Percentiles rank a stretch among this genome's conserved stretches.
phyloP scores from a whole-genome alignment of 2,329 filamentous ascomycete genomes.

The Bipolaris bicolor region DNA sequence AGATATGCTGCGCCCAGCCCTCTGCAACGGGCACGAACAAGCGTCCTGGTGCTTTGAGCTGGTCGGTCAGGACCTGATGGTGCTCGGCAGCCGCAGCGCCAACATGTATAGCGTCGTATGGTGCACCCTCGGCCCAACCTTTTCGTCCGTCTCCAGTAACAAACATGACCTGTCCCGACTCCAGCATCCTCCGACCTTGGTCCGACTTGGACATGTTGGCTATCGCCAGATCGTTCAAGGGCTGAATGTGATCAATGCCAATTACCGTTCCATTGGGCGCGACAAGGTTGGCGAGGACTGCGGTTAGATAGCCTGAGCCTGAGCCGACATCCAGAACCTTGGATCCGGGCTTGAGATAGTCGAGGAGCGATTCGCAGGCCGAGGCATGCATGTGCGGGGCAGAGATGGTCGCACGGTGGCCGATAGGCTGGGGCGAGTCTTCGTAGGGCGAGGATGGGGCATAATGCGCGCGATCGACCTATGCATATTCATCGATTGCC shows the following conservation, averaged over 20 bases:
- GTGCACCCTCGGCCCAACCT: conserved; percentile 54
- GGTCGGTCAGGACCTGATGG: conserved; percentile 74
- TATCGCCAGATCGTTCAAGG: conserved; percentile 51
- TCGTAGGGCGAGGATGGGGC: conserved; percentile 73
- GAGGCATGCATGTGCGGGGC: conserved; percentile 76
- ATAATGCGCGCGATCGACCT: conserved; percentile 91
- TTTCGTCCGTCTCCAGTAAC: conserved; percentile 70
- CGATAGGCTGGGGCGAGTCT: conserved; percentile 73
- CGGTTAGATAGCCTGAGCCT: conserved; percentile 76
- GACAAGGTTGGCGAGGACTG: conserved; percentile 81
- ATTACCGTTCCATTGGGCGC: conserved; percentile 55
- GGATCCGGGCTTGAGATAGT: conserved; percentile 60
- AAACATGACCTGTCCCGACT: conserved; percentile 70
- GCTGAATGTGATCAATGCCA: conserved; percentile 58
- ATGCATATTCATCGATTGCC: conserved; percentile 1
- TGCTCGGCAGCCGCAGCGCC: conserved; percentile 81
- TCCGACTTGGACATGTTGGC: conserved; percentile 54
- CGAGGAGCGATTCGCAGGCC: conserved; percentile 67
- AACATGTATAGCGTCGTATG: conserved; percentile 95
- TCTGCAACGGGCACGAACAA: conserved; percentile 79
- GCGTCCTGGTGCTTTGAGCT: conserved; percentile 78
- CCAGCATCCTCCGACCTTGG: conserved; percentile 63
- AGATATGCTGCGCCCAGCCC: conserved; percentile 67
- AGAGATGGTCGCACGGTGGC: conserved; percentile 71
- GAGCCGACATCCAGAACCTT: conserved; percentile 57